Evolutionary conservation across 176 grass and related monocot genomes (phyloP), one percentile per base, ranked within the genome.

Genomic region (Eleusine coracana): DNA sequence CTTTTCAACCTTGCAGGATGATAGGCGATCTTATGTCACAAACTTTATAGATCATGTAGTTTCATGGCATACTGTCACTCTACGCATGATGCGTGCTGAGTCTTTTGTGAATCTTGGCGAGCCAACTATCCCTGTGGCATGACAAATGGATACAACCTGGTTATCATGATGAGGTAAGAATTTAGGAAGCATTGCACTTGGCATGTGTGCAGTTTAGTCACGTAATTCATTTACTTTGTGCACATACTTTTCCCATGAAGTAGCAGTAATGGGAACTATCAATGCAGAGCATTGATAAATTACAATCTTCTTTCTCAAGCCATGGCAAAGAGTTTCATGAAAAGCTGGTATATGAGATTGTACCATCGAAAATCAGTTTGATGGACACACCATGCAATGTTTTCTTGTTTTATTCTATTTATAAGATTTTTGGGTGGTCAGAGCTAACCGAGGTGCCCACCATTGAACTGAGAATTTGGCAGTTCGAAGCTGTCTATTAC

Each of bases 101-200:
- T 93, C 93, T 86, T 99, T 98, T 86, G 89, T 99, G 65, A 96
- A 99, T 71, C 93, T 99, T 56, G 93, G 93, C 10, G 96, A 99
- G 76, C 96, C 96, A 73, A 99, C 81, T 74, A 90, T 99, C 70
- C 93, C 96, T 29, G 96, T 88, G 61, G 88, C 88, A 55, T 87
- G 68, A 90, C 29, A 73, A 61, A 54, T 20, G 25, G 18, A 86
- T 42, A 49, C 25, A 25, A 58, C 59, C 23, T 78, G 23, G 48
- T 73, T 31, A 7, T 60, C 40, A 51, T 75, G 60, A 50, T 2
- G 29, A 86, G 67, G 88, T 90, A 86, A 90, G 25, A 34, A 7
- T 60, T 69, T 18, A 70, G 73, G 18, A 58, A 84, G 39, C 58
- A 80, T 75, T 5, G 73, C 18, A 64, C 38, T 2, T 76, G 18